Percentiles rank a stretch among this genome's conserved stretches.
These are phyloP conservation scores for Skeletonema grethae DNA, from an alignment of 108 stramenopile species.

Conservation along the genomic window DNA sequence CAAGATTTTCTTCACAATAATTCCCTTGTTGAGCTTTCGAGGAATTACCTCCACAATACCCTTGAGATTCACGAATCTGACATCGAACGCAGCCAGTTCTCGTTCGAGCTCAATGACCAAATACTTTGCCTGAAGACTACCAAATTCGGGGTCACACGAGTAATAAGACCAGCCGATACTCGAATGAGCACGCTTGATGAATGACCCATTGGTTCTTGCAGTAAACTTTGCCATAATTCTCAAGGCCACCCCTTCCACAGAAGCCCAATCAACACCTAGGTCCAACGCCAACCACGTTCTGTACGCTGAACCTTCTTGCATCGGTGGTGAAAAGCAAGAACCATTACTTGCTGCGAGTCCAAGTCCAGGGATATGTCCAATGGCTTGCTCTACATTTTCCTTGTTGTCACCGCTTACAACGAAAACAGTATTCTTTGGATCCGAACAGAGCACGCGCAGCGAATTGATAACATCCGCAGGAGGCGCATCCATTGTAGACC, in stretches of 20 bases:
- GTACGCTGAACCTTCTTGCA: constrained; percentile 7
- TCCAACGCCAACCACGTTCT: constrained; percentile 45
- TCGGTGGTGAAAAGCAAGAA: constrained; percentile 50
- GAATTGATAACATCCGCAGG: constrained; percentile 47
- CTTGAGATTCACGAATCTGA: constrained; percentile 52
- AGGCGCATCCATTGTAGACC: constrained; percentile 43
- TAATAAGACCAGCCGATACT: constrained; percentile 78
- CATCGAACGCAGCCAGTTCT: constrained; percentile 60
- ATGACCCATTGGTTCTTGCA: constrained; percentile 58
- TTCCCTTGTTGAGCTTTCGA: constrained; percentile 40
- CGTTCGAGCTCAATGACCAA: constrained; percentile 64
- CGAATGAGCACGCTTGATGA: constrained; percentile 44
- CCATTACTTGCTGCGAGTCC: constrained; percentile 68
- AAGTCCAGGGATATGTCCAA: constrained; percentile 48
- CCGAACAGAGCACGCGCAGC: constrained; percentile 40
- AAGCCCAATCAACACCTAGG: constrained; percentile 65
- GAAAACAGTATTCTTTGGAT: constrained; percentile 61
- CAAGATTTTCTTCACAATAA: constrained; percentile 45
- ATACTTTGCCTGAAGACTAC: constrained; percentile 64
- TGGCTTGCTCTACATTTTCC: constrained; percentile 42
- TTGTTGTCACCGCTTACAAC: constrained; percentile 53
- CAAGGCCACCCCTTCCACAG: constrained; percentile 26
- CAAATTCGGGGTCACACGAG: constrained; percentile 82
- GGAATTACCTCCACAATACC: constrained; percentile 52
- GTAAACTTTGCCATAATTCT: constrained; percentile 64